Evolutionary conservation across 306 rosid species (phyloP).

Genomic region (Prunus dulcis): DNA sequence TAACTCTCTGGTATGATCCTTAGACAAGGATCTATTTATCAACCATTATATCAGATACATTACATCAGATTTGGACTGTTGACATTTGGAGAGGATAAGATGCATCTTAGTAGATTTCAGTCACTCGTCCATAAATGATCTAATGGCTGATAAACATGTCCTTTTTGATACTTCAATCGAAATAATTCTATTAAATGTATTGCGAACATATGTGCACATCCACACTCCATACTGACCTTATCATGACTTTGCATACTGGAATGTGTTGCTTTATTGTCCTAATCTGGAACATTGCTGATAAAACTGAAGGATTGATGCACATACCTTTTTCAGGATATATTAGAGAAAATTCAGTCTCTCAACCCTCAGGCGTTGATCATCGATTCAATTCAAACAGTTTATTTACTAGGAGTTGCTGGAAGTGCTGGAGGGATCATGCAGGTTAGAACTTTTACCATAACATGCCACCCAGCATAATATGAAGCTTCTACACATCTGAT

Average conservation of each 20-base stretch:
- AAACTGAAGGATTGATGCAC: slow-evolving; percentile 16
- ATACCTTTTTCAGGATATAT: slow-evolving; percentile 67
- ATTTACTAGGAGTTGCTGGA: slow-evolving; percentile 63
- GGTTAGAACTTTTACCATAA: slow-evolving; percentile 38
- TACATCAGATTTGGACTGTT: not conserved
- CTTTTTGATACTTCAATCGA: not conserved
- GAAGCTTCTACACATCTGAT: slow-evolving; percentile 9
- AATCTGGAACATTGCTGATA: slow-evolving; percentile 11
- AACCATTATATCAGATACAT: not conserved
- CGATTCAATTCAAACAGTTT: slow-evolving; percentile 92
- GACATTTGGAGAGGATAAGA: not conserved
- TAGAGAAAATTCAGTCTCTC: slow-evolving; percentile 54
- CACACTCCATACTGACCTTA: not conserved
- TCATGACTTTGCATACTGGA: not conserved
- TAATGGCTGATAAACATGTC: not conserved
- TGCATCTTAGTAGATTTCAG: not conserved
- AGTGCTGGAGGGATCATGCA: slow-evolving; percentile 74
- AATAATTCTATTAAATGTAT: not conserved
- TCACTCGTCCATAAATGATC: not conserved
- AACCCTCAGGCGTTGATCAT: slow-evolving; percentile 69
- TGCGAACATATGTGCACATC: not conserved
- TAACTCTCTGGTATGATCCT: not conserved
- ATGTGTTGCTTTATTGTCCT: slow-evolving; percentile 1
- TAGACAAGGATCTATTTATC: not conserved
- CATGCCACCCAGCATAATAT: not conserved